Base-by-base conservation (phyloP, 257 asterid genomes). In the Plantago ovata region DNA sequence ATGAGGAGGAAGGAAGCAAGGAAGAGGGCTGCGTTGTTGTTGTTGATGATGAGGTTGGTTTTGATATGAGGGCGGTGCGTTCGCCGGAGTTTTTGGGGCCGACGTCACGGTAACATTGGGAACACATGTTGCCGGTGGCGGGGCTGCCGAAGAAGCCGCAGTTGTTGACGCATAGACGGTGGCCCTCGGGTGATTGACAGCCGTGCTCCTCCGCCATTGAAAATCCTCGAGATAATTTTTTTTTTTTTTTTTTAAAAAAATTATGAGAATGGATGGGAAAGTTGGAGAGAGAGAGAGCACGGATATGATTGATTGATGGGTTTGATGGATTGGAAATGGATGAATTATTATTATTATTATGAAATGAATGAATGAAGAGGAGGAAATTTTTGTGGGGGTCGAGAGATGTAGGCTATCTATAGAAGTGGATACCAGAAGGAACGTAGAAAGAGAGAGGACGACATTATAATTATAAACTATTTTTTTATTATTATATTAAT, bases 71-170 rank as follows among this genome's bases (percentile, higher is more conserved):
- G 20, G 77, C 44, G 38, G 79, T 15, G 7, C 36, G 56, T 51
- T 74, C 72, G 56, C 38, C 68, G 56, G 77, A 57, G 39, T 77
- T 52, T 0, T 78, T 21, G 15, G 69, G 76, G 64, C 65, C 67
- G 55, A 81, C 62, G 41, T 89, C 97, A 0, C 68, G 46, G 66
- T 77, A 86, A 44, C 97, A 89, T 66, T 89, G 77, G 66, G 95
- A 80, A 46, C 97, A 89, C 74, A 81, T 67, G 70, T 89, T 80
- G 38, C 79, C 89, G 13, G 93, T 84, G 39, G 97, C 76, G 1
- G 92, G 83, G 65, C 93, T 89, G 6, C 95, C 97, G 62, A 80
- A 86, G 24, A 89, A 84, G 0, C 97, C 97, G 78, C 97, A 89
- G 22, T 86, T 84, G 20, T 89, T 89, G 14, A 75, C 84, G 67